These are phyloP conservation scores for Bipolaris victoriae DNA, from an alignment of 2,329 filamentous ascomycete species.

Conservation along the genomic window DNA sequence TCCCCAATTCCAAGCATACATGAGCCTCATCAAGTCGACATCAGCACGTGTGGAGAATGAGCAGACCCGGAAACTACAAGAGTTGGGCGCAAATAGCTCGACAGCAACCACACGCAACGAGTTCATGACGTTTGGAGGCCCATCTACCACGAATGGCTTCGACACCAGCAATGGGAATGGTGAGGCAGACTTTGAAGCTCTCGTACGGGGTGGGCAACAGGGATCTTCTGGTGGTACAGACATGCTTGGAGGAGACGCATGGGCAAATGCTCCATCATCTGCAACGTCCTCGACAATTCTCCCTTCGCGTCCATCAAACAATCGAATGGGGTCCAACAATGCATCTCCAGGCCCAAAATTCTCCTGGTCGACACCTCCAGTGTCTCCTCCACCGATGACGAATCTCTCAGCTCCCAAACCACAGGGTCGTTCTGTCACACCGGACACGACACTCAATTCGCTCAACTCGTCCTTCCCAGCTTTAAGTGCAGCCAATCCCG, in stretches of 20 bases:
- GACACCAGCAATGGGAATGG: conserved; percentile 62
- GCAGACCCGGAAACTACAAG: conserved; percentile 85
- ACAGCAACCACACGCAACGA: conserved; percentile 65
- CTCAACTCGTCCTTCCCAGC: conserved; percentile 47
- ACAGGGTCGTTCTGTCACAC: conserved; percentile 57
- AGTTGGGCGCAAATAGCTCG: conserved; percentile 70
- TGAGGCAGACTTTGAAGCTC: conserved; percentile 81
- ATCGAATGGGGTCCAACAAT: conserved; percentile 35
- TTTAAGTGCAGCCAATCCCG: conserved; percentile 44
- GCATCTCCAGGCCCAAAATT: conserved; percentile 50
- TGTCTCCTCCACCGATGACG: conserved; percentile 43
- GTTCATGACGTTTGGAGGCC: conserved; percentile 71
- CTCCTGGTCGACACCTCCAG: conserved; percentile 53
- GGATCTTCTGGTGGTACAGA: conserved; percentile 46
- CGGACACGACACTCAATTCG: conserved; percentile 56
- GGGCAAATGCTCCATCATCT: conserved; percentile 48
- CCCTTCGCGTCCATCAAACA: conserved; percentile 39
- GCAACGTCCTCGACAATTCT: conserved; percentile 39
- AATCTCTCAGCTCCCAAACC: conserved; percentile 33
- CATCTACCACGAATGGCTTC: conserved; percentile 60
- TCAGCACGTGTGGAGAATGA: conserved; percentile 85
- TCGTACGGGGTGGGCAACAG: conserved; percentile 78
- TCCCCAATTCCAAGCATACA: conserved; percentile 83
- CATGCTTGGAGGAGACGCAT: conserved; percentile 52
- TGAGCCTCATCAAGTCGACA: conserved; percentile 82